Evolutionary conservation across 768 basidiomycete species (phyloP).

Genomic region (Omphalotus guepiniiformis): DNA sequence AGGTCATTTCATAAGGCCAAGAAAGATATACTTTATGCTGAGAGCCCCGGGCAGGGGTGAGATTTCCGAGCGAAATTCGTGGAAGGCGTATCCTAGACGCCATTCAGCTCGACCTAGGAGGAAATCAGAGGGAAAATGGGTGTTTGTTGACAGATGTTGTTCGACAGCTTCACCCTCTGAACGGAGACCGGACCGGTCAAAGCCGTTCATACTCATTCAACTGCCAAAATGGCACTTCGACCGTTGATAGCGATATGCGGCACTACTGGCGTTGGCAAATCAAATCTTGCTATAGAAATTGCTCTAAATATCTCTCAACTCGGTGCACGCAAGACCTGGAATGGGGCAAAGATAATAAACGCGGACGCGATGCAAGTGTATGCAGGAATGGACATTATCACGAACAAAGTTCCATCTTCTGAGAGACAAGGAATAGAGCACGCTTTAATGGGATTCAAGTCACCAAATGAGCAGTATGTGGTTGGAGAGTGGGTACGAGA

Average conservation of each 20-base stretch:
- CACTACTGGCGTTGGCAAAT: constrained; percentile 95
- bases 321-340: constrained; percentile 37
- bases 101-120: no score
- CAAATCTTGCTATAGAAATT: constrained; percentile 84
- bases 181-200: no score
- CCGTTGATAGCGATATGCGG: constrained; percentile 87
- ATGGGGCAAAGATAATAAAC: constrained; percentile 78
- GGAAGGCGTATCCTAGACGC: constrained; percentile 14
- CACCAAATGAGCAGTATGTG: constrained; percentile 82
- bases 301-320: constrained; percentile 53
- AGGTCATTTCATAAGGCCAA: background rate
- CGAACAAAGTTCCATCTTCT: constrained; percentile 80
- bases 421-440: constrained; percentile 85
- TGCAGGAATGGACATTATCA: constrained; percentile 85
- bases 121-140: no score
- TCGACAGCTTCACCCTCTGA: no score
- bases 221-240: constrained; percentile 45
- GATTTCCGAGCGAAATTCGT: constrained; percentile 62
- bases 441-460: constrained; percentile 83
- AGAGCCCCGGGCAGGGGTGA: constrained; percentile 67
- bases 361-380: constrained; percentile 99
- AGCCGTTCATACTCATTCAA: no score
- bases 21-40: constrained; percentile 57
- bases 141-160: no score
- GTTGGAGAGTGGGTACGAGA: constrained; percentile 88